Percentiles rank a stretch among this genome's conserved stretches.
Evolutionary conservation across 2,329 filamentous ascomycete species (phyloP).

Genomic region (Trematosphaeria pertusa): DNA sequence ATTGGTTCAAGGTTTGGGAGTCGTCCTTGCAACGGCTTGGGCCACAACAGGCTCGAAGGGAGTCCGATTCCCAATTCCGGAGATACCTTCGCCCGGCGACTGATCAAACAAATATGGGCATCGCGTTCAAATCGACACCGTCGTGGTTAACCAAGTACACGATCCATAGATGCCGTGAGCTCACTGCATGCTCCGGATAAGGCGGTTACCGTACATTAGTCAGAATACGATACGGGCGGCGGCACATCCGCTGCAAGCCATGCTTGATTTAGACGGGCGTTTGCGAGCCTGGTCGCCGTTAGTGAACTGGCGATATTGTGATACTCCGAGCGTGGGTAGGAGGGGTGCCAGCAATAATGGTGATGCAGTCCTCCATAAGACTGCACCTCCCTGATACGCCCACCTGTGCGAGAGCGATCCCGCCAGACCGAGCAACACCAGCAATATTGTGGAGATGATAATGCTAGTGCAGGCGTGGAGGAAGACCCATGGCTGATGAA

Average conservation of each 20-base stretch:
- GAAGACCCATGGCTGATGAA: constrained; percentile 24
- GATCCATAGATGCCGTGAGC: too few relatives aligned
- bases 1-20: too few relatives aligned
- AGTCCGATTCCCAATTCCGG: too few relatives aligned
- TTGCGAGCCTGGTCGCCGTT: constrained; percentile 13
- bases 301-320: constrained; percentile 12
- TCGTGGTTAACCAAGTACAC: too few relatives aligned
- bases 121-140: too few relatives aligned
- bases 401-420: constrained; percentile 12
- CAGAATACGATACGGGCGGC: constrained; percentile 7
- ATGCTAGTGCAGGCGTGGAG: constrained; percentile 31
- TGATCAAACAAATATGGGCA: too few relatives aligned
- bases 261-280: constrained; percentile 7
- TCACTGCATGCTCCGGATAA: too few relatives aligned
- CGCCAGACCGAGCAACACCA: constrained; percentile 21
- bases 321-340: constrained; percentile 17
- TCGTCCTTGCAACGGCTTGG: too few relatives aligned
- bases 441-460: constrained; percentile 34
- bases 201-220: too few relatives aligned
- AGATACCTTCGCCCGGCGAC: too few relatives aligned
- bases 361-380: constrained; percentile 16
- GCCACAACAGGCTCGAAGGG: too few relatives aligned
- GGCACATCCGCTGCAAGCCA: constrained; percentile 1
- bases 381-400: constrained; percentile 15
- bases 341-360: constrained; percentile 17